phyloP scores from a whole-genome alignment of 1,139 yeast species.

The Blastobotrys proliferans region DNA sequence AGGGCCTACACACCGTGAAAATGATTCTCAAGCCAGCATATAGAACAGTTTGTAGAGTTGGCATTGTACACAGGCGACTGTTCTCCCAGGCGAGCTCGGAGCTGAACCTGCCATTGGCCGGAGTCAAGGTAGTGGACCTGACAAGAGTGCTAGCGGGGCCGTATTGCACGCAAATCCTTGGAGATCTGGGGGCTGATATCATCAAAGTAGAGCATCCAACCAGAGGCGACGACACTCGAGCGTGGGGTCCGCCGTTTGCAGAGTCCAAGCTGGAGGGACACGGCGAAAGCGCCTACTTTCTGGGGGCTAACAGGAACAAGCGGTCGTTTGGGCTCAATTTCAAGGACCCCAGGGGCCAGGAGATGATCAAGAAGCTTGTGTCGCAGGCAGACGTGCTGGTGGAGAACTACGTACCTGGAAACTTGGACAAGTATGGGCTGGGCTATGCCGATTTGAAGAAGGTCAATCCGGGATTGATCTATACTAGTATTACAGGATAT shows the following conservation, averaged over 20 bases:
- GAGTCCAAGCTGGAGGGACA: constrained; percentile 17
- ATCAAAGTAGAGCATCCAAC: constrained; percentile 41
- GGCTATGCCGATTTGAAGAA: constrained; percentile 31
- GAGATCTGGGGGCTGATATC: constrained; percentile 43
- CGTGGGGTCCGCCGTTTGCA: constrained; percentile 45
- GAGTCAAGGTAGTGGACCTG: constrained; percentile 38
- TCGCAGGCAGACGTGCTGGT: constrained; percentile 38
- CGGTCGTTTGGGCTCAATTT: constrained; percentile 39
- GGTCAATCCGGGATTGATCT: constrained; percentile 34
- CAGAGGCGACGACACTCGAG: constrained; percentile 44
- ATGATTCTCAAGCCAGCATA: too few species aligned
- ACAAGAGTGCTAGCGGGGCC: constrained; percentile 45
- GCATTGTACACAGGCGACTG: too few species aligned
- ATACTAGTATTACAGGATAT: constrained; percentile 41
- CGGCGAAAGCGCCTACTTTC: constrained; percentile 40
- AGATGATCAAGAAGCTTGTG: constrained; percentile 32
- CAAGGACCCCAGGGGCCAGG: constrained; percentile 34
- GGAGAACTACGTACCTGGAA: constrained; percentile 42
- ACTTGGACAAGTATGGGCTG: constrained; percentile 37
- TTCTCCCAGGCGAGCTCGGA: too few species aligned
- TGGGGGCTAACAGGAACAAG: constrained; percentile 40
- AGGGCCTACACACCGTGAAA: too few species aligned
- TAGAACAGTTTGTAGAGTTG: too few species aligned
- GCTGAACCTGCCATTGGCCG: constrained; percentile 30
- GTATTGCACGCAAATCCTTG: constrained; percentile 40